Evolutionary conservation across 495 filamentous ascomycete species (phyloP).

Genomic region (Annulohypoxylon nitens): DNA sequence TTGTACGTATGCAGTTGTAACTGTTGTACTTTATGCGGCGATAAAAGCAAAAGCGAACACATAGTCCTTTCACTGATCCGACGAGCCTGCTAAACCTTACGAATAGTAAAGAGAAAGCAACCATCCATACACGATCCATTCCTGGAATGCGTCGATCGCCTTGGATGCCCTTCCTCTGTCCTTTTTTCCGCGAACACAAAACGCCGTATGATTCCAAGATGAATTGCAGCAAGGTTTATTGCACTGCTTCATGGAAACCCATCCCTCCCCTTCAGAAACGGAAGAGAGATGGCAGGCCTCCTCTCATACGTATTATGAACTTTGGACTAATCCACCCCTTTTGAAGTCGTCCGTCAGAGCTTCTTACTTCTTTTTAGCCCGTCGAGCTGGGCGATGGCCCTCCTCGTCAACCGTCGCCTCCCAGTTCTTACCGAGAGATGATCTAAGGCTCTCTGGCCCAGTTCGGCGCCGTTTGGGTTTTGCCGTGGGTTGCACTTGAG

Average conservation of each 20-base stretch:
- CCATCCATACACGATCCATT: slow-evolving; percentile 1
- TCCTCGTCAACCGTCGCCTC: slow-evolving; percentile 29
- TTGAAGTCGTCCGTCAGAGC: neutral
- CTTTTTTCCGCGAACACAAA: neutral
- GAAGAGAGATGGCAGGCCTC: neutral
- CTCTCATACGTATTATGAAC: neutral
- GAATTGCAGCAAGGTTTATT: neutral
- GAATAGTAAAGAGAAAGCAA: neutral
- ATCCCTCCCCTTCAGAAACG: too few relatives aligned
- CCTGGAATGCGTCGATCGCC: neutral
- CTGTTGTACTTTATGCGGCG: neutral
- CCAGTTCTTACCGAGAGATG: slow-evolving; percentile 34
- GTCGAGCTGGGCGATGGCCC: slow-evolving; percentile 30
- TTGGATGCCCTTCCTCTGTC: neutral
- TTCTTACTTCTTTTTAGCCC: slow-evolving; percentile 16
- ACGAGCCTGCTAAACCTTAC: neutral
- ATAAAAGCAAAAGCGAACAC: neutral
- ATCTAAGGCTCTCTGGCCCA: slow-evolving; percentile 17
- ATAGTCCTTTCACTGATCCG: neutral
- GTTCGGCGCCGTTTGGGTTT: slow-evolving; percentile 29
- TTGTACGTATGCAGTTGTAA: neutral
- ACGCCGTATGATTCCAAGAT: neutral
- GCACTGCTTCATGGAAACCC: neutral
- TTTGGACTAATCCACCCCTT: neutral
- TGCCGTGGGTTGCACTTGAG: neutral